Conservation (phyloP, 2,329 filamentous ascomycete genomes). For the Neurospora sp. region DNA sequence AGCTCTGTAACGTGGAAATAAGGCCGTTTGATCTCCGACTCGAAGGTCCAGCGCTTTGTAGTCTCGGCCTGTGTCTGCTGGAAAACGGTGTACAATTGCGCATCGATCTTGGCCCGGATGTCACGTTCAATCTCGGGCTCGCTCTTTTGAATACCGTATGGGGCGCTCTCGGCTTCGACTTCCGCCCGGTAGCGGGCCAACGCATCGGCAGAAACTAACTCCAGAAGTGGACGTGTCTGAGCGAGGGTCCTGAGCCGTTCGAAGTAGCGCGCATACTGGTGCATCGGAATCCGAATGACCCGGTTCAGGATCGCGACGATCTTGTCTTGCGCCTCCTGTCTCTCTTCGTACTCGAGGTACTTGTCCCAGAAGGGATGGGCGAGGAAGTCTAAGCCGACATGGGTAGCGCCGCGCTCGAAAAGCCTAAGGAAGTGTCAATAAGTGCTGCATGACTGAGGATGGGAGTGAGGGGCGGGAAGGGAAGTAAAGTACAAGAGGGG, state of each 20-base stretch:
- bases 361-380: slow-evolving; percentile 98
- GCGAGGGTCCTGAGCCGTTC: slow-evolving; percentile 77
- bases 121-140: slow-evolving; percentile 78
- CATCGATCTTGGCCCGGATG: slow-evolving; percentile 69
- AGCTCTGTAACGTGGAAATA: slow-evolving; percentile 96
- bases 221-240: slow-evolving; percentile 59
- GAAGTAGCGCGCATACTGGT: slow-evolving; percentile 91
- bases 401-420: slow-evolving; percentile 79
- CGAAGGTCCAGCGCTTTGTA: slow-evolving; percentile 87
- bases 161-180: slow-evolving; percentile 53
- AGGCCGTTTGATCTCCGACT: slow-evolving; percentile 86
- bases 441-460: slow-evolving; percentile 8
- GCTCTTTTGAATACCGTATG: slow-evolving; percentile 40
- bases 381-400: slow-evolving; percentile 85
- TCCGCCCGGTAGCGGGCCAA: slow-evolving; percentile 62
- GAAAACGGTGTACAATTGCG: slow-evolving; percentile 72
- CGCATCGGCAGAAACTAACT: slow-evolving; percentile 60
- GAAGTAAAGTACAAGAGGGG: slow-evolving; percentile 53
- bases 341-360: slow-evolving; percentile 94
- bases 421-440: slow-evolving; percentile 49
- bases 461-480: slow-evolving; percentile 29
- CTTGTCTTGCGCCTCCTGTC: slow-evolving; percentile 71
- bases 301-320: slow-evolving; percentile 77
- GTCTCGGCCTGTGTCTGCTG: slow-evolving; percentile 76
- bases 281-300: slow-evolving; percentile 82